Evolutionary conservation across 2,329 filamentous ascomycete genomes (phyloP), one percentile per base, ranked within the genome.

Genomic region (Leptosphaerulina australis): DNA sequence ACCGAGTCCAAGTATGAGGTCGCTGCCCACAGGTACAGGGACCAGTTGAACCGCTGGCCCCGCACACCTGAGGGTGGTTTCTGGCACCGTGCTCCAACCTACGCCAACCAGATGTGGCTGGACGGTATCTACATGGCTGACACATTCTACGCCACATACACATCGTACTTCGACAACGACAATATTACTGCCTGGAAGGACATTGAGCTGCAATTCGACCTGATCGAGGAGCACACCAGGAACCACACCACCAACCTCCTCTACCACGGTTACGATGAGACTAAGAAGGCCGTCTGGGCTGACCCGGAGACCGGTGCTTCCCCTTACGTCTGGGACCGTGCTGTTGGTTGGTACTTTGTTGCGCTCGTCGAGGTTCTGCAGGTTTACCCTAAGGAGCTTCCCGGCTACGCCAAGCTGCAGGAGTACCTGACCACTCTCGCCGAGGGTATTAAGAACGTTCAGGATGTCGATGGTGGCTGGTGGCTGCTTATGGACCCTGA

Each of bases 61-160:
- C 73, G 81, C 11, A 84, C 77, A 0, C 64, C 76, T 0, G 64
- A 72, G 0, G 81, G 81, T 7, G 81, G 81, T 1, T 81, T 83
- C 71, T 83, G 80, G 79, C 81, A 83, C 56, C 71, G 77, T 1
- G 64, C 73, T 12, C 68, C 77, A 24, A 67, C 71, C 2, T 82
- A 81, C 54, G 73, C 72, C 14, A 75, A 81, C 54, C 79, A 83
- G 60, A 82, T 83, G 81, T 83, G 81, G 81, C 73, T 84, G 0
- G 80, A 83, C 55, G 82, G 82, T 1, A 79, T 75, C 29, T 75
- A 71, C 61, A 75, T 75, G 72, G 72, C 69, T 7, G 66, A 72
- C 28, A 67, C 60, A 33, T 73, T 73, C 60, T 73, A 73, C 48
- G 68, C 72, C 4, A 72, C 71, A 20, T 74, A 70, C 51, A 75